phyloP scores from a whole-genome alignment of 2,329 filamentous ascomycete genomes.

The Aspergillus floridensis region DNA sequence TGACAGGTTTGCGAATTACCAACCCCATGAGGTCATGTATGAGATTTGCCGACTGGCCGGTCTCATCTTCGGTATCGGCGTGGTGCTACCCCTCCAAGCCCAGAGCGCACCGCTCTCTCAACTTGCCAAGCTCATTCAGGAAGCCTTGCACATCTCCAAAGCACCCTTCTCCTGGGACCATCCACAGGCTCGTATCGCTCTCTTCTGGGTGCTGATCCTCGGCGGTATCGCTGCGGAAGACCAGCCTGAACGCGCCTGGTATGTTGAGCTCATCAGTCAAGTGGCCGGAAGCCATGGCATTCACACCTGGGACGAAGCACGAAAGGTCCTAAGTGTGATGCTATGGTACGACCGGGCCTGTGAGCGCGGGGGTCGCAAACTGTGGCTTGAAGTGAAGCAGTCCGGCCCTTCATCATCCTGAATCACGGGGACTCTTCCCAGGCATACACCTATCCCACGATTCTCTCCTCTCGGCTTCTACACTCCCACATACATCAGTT shows the following conservation, averaged over 20 bases:
- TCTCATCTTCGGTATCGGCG: slow-evolving; percentile 38
- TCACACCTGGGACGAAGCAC: slow-evolving; percentile 27
- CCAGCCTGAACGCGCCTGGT: slow-evolving; percentile 34
- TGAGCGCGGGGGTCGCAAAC: slow-evolving; percentile 26
- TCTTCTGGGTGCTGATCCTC: slow-evolving; percentile 39
- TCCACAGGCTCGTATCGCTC: slow-evolving; percentile 20
- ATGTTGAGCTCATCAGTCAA: slow-evolving; percentile 26
- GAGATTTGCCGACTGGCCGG: slow-evolving; percentile 37
- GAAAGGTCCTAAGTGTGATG: slow-evolving; percentile 24
- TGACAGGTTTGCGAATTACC: slow-evolving; percentile 15
- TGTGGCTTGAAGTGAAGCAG: slow-evolving; percentile 29
- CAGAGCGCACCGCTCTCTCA: slow-evolving; percentile 35
- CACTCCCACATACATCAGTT: neutral
- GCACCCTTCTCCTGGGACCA: slow-evolving; percentile 26
- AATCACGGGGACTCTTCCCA: neutral
- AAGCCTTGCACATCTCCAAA: slow-evolving; percentile 23
- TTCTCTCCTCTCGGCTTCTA: neutral
- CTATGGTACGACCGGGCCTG: slow-evolving; percentile 39
- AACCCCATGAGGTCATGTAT: slow-evolving; percentile 28
- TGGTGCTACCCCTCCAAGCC: slow-evolving; percentile 41
- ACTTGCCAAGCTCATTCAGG: slow-evolving; percentile 28
- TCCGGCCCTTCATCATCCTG: neutral
- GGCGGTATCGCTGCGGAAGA: slow-evolving; percentile 39
- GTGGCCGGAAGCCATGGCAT: slow-evolving; percentile 21
- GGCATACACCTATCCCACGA: neutral